Evolutionary conservation across 192 early-diverging fungal genomes (phyloP), one percentile per base, ranked within the genome.

Genomic region (Diversispora epigaea): DNA sequence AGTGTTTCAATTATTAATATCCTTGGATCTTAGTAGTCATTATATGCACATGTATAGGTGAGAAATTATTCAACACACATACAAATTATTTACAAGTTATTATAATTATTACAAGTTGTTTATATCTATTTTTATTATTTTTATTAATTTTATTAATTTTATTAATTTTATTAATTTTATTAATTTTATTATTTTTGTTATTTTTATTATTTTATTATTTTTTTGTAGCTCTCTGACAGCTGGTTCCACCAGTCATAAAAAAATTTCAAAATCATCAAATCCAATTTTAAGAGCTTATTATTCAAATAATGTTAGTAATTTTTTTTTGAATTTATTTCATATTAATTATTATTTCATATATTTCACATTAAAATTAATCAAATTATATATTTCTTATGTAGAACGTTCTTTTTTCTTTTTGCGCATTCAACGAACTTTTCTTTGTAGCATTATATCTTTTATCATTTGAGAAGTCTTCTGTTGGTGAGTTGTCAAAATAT

Each of bases 11-110:
- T 80, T 93, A 56, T 85, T 99, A 56, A 94, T 96, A 70, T 88
- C 94, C 3, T 87, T 99, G 60, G 98, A 99, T 76, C 88, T 99
- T 45, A 93, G 91, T 75, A 93, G 92, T 75, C 98, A 99, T 80
- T 99, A 99, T 77, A 93, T 98, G 89, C 98, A 99, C 61, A 99
- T 99, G 96, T 96, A 97, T 83, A 88, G 91, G 90, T 91, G 83
- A 79, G 78, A 4, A 14, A 39, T 22, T 54, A 55, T 12, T 22
- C 10, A 41, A 15, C n/a, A 40, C n/a, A 40, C 21, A 12, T 22
- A 25, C 19, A 66, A 46, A 60, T 49, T 19, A 75, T 62, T n/a
- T 9, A 10, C 44, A 52, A 64, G n/a, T 12, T 22, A 14, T 8
- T 32, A 6, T 17, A 44, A 62, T 12, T 22, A 14, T 8, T 32